Evolutionary conservation across 768 basidiomycete genomes (phyloP).

Genomic region (Xerocomellus amylosporus): DNA sequence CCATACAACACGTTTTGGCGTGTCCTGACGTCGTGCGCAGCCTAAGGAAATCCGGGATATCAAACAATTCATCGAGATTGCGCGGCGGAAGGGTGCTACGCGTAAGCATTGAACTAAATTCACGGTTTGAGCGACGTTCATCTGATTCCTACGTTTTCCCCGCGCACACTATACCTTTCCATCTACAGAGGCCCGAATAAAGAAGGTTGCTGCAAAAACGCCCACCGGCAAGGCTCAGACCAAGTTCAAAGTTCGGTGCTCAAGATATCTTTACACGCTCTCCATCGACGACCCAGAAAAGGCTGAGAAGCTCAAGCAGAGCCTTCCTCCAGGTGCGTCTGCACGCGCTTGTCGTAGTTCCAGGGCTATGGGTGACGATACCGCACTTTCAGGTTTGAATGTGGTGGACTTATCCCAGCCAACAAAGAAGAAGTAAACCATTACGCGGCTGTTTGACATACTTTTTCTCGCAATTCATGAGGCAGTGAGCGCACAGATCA

Average conservation of each 20-base stretch:
- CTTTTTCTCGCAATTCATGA: conserved; percentile 2
- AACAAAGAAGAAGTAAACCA: conserved; percentile 68
- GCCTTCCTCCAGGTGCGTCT: conserved; percentile 85
- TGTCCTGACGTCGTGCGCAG: conserved; percentile 40
- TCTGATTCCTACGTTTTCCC: not conserved
- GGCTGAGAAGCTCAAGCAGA: conserved; percentile 96
- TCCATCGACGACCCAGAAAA: conserved; percentile 94
- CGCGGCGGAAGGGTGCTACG: conserved; percentile 94
- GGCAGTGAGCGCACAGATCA: conserved; percentile 8
- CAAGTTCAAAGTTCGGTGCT: conserved; percentile 99
- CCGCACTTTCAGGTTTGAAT: conserved; percentile 53
- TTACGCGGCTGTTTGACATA: conserved; percentile 3
- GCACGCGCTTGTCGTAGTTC: not conserved
- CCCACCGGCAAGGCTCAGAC: conserved; percentile 75
- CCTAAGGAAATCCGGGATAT: conserved; percentile 98
- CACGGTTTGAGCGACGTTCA: not conserved
- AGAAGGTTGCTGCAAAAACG: conserved; percentile 76
- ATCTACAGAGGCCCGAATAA: conserved; percentile 91
- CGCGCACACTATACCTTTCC: not conserved
- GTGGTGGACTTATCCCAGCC: conserved; percentile 63
- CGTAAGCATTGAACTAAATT: conserved; percentile 54
- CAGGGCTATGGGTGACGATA: not conserved
- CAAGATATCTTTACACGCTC: conserved; percentile 96
- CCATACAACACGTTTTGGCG: not conserved
- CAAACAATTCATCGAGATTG: conserved; percentile 97